Conservation (phyloP, 2,329 filamentous ascomycete genomes). For the Gnomoniopsis smithogilvyi region DNA sequence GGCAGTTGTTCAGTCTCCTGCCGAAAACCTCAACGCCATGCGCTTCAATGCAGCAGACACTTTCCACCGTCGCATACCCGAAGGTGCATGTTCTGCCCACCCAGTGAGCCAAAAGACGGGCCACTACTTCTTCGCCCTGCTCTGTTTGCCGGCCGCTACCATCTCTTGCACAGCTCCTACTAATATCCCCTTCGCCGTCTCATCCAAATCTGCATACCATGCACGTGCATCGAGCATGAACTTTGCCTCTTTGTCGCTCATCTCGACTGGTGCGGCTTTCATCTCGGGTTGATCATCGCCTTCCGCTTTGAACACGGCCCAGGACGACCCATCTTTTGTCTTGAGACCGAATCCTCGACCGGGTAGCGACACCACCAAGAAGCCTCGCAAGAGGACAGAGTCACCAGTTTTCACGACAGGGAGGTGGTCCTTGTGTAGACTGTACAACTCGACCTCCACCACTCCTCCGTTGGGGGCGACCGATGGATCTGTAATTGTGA, state of each 20-base stretch:
- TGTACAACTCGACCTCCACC: constrained; percentile 54
- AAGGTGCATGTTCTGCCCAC: no score
- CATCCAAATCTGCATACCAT: constrained; percentile 49
- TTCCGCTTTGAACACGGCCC: constrained; percentile 57
- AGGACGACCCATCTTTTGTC: constrained; percentile 50
- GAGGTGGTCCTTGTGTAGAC: constrained; percentile 54
- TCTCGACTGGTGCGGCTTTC: constrained; percentile 58
- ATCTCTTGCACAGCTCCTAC: constrained; percentile 34
- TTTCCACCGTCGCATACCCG: no score
- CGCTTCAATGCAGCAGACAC: no score
- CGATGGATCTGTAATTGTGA: constrained; percentile 56
- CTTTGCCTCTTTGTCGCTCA: constrained; percentile 44
- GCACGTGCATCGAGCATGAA: constrained; percentile 46
- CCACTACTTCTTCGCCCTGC: constrained; percentile 7
- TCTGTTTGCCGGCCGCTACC: constrained; percentile 13
- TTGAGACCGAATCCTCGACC: constrained; percentile 54
- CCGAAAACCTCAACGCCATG: no score
- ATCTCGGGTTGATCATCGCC: constrained; percentile 45
- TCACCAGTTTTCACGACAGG: constrained; percentile 55
- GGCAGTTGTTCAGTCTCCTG: no score
- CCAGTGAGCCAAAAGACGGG: no score
- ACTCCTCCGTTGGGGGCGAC: constrained; percentile 46
- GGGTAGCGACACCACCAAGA: constrained; percentile 51
- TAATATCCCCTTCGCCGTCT: constrained; percentile 42
- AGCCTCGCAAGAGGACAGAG: constrained; percentile 54